Evolutionary conservation across 73 alveolate species (phyloP).

Genomic region (Durusdinium trenchii): DNA sequence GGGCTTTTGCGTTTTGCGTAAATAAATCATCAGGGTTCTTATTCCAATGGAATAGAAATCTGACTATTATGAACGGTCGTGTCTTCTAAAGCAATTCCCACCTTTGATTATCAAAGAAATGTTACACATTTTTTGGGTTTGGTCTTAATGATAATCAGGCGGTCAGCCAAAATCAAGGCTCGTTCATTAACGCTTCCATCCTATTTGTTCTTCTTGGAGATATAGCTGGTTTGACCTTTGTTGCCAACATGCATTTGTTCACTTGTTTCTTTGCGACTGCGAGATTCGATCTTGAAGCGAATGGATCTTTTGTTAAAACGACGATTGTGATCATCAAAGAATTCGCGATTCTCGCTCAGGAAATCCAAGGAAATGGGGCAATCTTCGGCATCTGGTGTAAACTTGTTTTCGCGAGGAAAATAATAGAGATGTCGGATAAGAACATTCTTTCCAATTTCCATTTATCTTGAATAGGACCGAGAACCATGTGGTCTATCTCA

Average conservation of each 20-base stretch:
- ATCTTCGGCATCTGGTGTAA: neutral
- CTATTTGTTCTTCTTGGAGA: neutral
- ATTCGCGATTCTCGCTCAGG: neutral
- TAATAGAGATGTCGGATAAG: neutral
- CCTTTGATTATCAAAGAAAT: neutral
- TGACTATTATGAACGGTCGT: neutral
- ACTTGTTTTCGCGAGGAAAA: neutral
- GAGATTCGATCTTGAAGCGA: neutral
- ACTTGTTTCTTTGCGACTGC: neutral
- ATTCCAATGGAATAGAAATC: slow-evolving; percentile 3
- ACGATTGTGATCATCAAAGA: neutral
- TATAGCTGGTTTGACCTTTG: neutral
- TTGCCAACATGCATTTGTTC: neutral
- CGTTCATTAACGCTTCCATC: neutral
- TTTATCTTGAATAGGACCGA: neutral
- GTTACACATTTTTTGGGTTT: neutral
- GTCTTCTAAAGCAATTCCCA: neutral
- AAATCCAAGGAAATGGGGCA: neutral
- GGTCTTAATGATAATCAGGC: neutral
- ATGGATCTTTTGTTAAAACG: neutral
- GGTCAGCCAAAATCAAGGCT: neutral
- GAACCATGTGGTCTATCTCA: neutral
- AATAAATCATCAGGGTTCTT: neutral
- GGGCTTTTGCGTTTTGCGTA: neutral
- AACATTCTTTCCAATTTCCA: neutral